Conservation (phyloP, 2,329 filamentous ascomycete genomes). For the Fusarium transvaalense region DNA sequence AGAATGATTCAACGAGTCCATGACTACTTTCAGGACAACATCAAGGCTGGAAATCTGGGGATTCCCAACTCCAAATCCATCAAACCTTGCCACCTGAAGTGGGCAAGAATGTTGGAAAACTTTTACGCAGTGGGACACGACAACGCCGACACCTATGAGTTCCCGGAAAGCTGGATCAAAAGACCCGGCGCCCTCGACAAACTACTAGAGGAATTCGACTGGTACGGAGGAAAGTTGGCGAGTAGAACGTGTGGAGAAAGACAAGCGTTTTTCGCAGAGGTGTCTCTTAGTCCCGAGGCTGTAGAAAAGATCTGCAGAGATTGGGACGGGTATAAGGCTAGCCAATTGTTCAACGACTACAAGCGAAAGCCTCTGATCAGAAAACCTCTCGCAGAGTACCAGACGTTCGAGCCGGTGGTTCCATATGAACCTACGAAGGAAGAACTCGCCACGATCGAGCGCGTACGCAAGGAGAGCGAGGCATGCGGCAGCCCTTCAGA, state of each 20-base stretch:
- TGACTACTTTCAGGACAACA: background rate
- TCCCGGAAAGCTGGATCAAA: background rate
- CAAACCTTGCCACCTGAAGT: fast-evolving
- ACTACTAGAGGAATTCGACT: background rate
- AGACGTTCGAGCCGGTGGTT: background rate
- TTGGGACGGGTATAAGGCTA: no score
- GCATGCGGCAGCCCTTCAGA: background rate
- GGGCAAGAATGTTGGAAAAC: fast-evolving
- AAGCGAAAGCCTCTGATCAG: no score
- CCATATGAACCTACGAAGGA: background rate
- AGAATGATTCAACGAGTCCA: background rate
- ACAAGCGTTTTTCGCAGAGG: no score
- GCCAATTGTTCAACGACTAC: no score
- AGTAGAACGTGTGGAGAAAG: no score
- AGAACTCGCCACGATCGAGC: background rate
- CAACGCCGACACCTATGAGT: fast-evolving
- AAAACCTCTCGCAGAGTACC: background rate
- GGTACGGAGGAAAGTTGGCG: background rate
- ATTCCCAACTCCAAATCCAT: background rate
- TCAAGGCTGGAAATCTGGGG: background rate
- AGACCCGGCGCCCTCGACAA: background rate
- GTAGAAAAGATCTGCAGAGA: background rate
- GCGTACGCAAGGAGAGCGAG: background rate
- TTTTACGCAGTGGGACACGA: no score
- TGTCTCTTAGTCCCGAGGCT: background rate